Percentiles rank a stretch among this genome's conserved stretches.
These are phyloP conservation scores for Pseudohalonectria lignicola DNA, from an alignment of 2,329 filamentous ascomycete genomes.

Conservation along the genomic window DNA sequence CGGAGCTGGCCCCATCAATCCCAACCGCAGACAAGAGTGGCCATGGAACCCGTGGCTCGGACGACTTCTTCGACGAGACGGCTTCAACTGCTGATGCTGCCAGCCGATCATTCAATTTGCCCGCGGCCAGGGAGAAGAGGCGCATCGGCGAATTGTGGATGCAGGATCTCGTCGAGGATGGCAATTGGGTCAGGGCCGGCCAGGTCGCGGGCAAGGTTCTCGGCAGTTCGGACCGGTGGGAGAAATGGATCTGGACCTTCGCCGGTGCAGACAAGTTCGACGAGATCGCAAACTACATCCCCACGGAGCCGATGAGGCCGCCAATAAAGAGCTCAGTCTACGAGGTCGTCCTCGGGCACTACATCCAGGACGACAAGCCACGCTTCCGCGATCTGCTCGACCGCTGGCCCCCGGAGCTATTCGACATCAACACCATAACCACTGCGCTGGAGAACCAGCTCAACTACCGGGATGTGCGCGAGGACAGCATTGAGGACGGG, in stretches of 20 bases:
- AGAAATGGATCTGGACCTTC: constrained; percentile 92
- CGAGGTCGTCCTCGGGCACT: constrained; percentile 81
- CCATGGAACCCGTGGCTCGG: constrained; percentile 18
- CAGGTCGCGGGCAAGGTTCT: constrained; percentile 75
- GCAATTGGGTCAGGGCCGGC: constrained; percentile 69
- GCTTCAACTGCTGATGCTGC: constrained; percentile 48
- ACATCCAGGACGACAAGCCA: constrained; percentile 66
- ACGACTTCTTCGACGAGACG: constrained; percentile 61
- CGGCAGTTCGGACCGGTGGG: constrained; percentile 71
- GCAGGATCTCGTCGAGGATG: constrained; percentile 64
- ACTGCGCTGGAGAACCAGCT: constrained; percentile 75
- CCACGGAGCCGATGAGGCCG: constrained; percentile 64
- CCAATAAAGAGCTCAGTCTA: constrained; percentile 75
- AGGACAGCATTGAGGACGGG: constrained; percentile 66
- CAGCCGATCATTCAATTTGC: constrained; percentile 47
- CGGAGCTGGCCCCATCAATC: constrained; percentile 26
- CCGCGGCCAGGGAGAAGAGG: constrained; percentile 76
- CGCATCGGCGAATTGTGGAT: constrained; percentile 91
- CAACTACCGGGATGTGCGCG: constrained; percentile 59
- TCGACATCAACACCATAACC: constrained; percentile 66
- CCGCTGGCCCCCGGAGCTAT: constrained; percentile 74
- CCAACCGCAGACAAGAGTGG: constrained; percentile 26
- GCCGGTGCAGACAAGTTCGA: constrained; percentile 78
- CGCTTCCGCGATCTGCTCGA: constrained; percentile 72
- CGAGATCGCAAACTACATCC: constrained; percentile 79